Percentiles rank a stretch among this genome's conserved stretches.
Evolutionary conservation across 805 yeast genomes (phyloP).

Genomic region (Zygoascus ofunaensis): DNA sequence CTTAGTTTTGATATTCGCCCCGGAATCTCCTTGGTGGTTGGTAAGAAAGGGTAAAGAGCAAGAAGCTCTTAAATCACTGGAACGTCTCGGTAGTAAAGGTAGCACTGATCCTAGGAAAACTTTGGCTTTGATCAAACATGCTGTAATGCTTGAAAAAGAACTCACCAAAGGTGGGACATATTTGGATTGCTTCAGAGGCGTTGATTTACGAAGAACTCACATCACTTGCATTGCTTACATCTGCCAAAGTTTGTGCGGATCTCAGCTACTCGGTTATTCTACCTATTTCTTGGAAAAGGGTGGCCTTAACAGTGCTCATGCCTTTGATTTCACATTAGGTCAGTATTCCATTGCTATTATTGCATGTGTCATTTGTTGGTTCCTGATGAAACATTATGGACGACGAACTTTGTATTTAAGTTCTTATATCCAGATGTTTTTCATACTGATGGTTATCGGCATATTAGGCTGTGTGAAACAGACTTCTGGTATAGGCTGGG

Average conservation of each 20-base stretch:
- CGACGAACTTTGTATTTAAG: constrained; percentile 17
- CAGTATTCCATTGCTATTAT: constrained; percentile 38
- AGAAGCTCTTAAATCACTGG: constrained; percentile 35
- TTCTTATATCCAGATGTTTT: constrained; percentile 31
- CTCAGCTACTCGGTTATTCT: constrained; percentile 18
- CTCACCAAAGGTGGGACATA: constrained; percentile 16
- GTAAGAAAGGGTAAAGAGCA: constrained; percentile 33
- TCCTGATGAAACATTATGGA: constrained; percentile 12
- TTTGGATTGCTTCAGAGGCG: constrained; percentile 40
- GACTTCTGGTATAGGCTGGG: constrained; percentile 11
- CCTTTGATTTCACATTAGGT: constrained; percentile 40
- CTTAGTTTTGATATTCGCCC: constrained; percentile 24
- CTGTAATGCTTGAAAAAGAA: constrained; percentile 31
- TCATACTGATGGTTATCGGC: constrained; percentile 37
- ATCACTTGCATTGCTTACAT: constrained; percentile 38
- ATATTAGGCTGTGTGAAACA: constrained; percentile 31
- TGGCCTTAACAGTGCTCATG: constrained; percentile 12
- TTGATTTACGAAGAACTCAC: constrained; percentile 41
- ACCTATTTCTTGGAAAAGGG: constrained; percentile 24
- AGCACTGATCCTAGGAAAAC: constrained; percentile 25
- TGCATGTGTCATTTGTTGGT: constrained; percentile 30
- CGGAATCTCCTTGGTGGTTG: constrained; percentile 52
- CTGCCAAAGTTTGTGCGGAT: constrained; percentile 33
- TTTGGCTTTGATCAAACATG: constrained; percentile 28
- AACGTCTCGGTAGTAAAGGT: constrained; percentile 28